Conservation (phyloP, 1,284 basidiomycete genomes). For the Polyporus tsugae region DNA sequence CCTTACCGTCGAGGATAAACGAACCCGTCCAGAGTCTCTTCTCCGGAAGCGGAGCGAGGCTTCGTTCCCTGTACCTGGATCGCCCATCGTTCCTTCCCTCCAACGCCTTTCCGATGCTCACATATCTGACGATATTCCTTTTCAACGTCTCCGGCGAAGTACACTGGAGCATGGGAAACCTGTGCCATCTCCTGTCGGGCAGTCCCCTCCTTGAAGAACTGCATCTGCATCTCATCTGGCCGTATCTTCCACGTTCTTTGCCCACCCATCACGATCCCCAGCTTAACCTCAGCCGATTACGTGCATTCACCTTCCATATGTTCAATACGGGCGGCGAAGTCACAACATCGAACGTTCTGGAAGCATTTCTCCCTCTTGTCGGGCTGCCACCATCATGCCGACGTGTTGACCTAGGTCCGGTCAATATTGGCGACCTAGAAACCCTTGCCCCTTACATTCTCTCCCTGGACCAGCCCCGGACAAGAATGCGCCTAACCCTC, state of each 20-base stretch:
- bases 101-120: neutral
- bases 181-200: neutral
- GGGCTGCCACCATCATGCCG: neutral
- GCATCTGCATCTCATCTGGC: neutral
- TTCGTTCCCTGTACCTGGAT: neutral
- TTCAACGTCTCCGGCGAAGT: neutral
- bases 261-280: neutral
- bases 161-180: neutral
- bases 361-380: neutral
- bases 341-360: neutral
- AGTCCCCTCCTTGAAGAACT: neutral
- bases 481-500: neutral
- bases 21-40: neutral
- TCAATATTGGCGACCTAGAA: neutral
- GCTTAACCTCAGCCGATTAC: neutral
- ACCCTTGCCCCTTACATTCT: neutral
- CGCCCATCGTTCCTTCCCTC: constrained; percentile 1
- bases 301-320: neutral
- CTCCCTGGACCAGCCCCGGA: neutral
- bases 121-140: neutral
- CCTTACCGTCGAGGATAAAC: neutral
- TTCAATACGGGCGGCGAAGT: neutral
- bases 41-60: neutral
- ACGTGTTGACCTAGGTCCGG: neutral
- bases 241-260: neutral